phyloP scores from a whole-genome alignment of 495 filamentous ascomycete genomes.

The Penicillium subrubescens region DNA sequence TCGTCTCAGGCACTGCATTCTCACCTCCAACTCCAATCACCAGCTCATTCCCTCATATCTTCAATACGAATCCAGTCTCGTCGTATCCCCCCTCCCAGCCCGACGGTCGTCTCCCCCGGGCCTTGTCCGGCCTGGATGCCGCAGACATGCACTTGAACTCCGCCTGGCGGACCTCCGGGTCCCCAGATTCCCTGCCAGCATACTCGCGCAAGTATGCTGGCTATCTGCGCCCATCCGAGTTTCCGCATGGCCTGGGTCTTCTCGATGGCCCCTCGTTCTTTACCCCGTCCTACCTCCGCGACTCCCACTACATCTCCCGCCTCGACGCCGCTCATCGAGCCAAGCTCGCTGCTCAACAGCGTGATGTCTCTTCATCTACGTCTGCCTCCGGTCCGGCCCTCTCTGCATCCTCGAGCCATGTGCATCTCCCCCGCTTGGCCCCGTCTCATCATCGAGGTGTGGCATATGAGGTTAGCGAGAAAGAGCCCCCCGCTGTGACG shows the following conservation, averaged over 20 bases:
- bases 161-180: constrained; percentile 40
- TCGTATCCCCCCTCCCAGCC: constrained; percentile 41
- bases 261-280: constrained; percentile 57
- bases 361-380: constrained; percentile 42
- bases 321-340: constrained; percentile 70
- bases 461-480: constrained; percentile 85
- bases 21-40: constrained; percentile 48
- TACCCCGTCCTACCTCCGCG: constrained; percentile 77
- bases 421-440: constrained; percentile 65
- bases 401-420: constrained; percentile 64
- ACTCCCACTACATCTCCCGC: constrained; percentile 74
- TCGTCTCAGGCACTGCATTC: constrained; percentile 67
- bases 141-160: constrained; percentile 51
- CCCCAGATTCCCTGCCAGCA: constrained; percentile 47
- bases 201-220: constrained; percentile 65
- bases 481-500: constrained; percentile 51
- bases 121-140: constrained; percentile 43
- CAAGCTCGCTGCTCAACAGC: constrained; percentile 56
- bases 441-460: constrained; percentile 82
- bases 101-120: constrained; percentile 40
- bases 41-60: constrained; percentile 62
- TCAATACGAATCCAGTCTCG: constrained; percentile 48
- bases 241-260: constrained; percentile 31
- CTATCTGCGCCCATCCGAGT: constrained; percentile 42
- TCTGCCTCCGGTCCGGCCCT: constrained; percentile 49